Evolutionary conservation across 805 yeast species (phyloP).

Genomic region (Monosporozyma servazzii): DNA sequence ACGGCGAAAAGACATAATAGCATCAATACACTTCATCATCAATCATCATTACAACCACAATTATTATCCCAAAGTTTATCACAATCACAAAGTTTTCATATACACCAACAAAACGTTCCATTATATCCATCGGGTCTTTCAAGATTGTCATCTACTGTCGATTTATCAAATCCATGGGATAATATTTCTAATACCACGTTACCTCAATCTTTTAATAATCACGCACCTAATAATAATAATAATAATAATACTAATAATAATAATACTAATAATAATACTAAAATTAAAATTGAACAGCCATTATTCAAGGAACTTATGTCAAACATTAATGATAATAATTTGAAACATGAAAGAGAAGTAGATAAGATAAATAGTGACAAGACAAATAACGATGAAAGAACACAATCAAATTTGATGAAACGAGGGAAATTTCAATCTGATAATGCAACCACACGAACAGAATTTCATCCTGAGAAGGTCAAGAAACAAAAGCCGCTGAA

Average conservation of each 20-base stretch:
- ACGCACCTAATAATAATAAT: neutral
- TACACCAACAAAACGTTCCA: neutral
- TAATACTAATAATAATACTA: neutral
- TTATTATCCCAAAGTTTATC: neutral
- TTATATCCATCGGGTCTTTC: slow-evolving; percentile 8
- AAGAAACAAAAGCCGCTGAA: neutral
- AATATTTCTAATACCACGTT: neutral
- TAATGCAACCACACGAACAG: neutral
- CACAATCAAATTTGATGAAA: neutral
- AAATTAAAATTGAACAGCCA: neutral
- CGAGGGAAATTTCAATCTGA: neutral
- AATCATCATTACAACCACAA: neutral
- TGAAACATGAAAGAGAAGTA: neutral
- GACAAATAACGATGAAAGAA: neutral
- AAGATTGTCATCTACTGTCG: slow-evolving; percentile 5
- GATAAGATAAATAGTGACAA: neutral
- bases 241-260: neutral
- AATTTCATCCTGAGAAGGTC: neutral
- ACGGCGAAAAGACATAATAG: neutral
- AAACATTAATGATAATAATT: neutral
- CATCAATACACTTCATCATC: neutral
- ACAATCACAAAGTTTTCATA: neutral
- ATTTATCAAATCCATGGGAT: neutral
- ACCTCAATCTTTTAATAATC: neutral
- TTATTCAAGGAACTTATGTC: neutral